Base-by-base conservation (phyloP, 345 rosid species). In the Diplotaxis tenuifolia region DNA sequence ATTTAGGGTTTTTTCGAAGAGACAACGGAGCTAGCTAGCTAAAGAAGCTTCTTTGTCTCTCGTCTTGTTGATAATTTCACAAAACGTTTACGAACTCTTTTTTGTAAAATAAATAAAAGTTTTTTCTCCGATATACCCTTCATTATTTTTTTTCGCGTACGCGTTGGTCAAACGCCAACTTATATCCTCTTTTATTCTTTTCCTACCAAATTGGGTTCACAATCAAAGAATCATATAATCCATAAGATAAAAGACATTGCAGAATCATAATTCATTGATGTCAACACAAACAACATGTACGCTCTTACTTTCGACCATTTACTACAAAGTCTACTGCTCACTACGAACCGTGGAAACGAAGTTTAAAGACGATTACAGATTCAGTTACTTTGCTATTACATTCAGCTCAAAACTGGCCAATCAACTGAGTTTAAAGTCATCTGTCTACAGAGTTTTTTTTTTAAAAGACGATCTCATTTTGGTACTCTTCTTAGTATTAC, bases 401-500 rank as follows among this genome's bases (percentile, higher is more conserved):
- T 42, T 47, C 27, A n/a, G 32, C 62, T 25, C 45, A 70, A 61
- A 70, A 70, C 60, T 62, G 29, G 28, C n/a, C 67, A 49, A 25
- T 25, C 34, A 58, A 70, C 52, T 54, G 60, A 59, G 62, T 34
- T 76, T 7, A 45, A 32, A 57, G 71, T 58, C 20, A 71, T 10
- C 4, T 0, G 47, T 77, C 57, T 36, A 34, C 8, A 19, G 42
- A 45, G 61, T 47, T 59, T 58, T 56, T 47, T 59, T 58, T 56
- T 1, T 0, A 7, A 1, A 22, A n/a, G 15, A 71, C 40, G 22
- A 19, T 16, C 38, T 77, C 71, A 81, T 40, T 81, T 73, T 15
- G 61, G 63, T 70, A 82, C 71, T 82, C 88, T 88, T 79, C 79
- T 82, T 50, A 84, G 81, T 71, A 89, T 71, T 73, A 83, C 87